Base-by-base conservation (phyloP, 805 yeast genomes). In the Saccharomyces eubayanus region DNA sequence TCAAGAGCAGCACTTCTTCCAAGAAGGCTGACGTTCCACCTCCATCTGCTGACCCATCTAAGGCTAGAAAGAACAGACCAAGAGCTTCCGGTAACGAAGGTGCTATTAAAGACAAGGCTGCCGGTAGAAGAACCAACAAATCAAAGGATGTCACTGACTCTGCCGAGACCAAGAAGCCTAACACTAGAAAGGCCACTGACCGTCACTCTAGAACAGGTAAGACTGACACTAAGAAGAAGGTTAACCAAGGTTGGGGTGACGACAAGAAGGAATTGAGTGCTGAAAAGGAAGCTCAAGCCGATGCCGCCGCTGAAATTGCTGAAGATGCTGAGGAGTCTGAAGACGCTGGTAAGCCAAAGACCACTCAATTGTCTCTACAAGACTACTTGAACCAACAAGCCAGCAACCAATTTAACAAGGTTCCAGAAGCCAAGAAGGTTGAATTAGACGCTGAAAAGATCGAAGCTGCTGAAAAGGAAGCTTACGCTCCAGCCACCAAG, bases 191-290 rank as follows among this genome's bases (percentile, higher is more conserved):
- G 63, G 56, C 76, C 72, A 62, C 71, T 60, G 98, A 92, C 83
- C 94, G 96, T 76, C 94, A 84, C 70, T 82, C 92, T 62, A 87
- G 87, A 79, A 70, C 88, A 62, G 89, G 85, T 69, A 88, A 87
- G 80, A 72, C 82, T 67, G 97, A 90, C 78, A 78, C 96, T 64
- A 81, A 79, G 64, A 91, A 89, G 85, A 84, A 86, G 74, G 80
- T 85, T 68, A 81, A 79, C 73, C 85, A 84, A 75, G 91, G 90
- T 62, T 89, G 96, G 92, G 96, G 96, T 70, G 89, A 84, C 70
- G 82, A 85, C 74, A 76, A 76, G 63, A 81, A 78, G 71, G 87
- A 83, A 78, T 78, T 76, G 68, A 85, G 78, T 62, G 86, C 78
- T 61, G 89, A 83, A 72, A 63, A 63, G 57, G 83, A 81, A 60